A percentile compares a stretch with the other conserved stretches of the same genome.
Conservation (phyloP, 139 green algal species). For the Chlamydomonas asymmetrica region DNA sequence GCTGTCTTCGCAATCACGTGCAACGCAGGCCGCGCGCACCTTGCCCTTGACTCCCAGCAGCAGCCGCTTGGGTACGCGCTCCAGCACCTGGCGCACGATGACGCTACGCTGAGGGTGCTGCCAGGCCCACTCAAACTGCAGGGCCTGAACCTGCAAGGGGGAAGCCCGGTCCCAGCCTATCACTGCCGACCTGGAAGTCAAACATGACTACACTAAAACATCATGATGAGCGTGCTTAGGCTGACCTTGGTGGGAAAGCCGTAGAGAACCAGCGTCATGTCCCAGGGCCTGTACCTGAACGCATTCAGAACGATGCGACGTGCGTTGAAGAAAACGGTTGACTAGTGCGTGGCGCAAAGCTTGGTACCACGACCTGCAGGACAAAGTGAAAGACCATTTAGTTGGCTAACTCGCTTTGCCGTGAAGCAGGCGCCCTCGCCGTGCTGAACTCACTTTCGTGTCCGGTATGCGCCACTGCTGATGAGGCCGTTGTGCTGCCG, state of each 20-base stretch:
- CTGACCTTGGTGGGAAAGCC: constrained; percentile 80
- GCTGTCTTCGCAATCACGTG: not conserved
- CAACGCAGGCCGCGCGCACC: constrained; percentile 36
- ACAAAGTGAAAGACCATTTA: no score
- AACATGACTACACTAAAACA: no score
- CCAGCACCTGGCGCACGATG: constrained; percentile 46
- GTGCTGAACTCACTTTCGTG: constrained; percentile 52
- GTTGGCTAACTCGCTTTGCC: no score
- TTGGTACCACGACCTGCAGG: no score
- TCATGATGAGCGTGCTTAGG: not conserved
- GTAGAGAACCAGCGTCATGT: constrained; percentile 92
- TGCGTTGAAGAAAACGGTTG: no score
- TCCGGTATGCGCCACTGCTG: constrained; percentile 68
- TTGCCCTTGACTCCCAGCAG: constrained; percentile 71
- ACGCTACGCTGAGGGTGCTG: constrained; percentile 81
- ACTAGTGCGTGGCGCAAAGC: no score
- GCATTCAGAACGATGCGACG: no score
- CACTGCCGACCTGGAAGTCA: no score
- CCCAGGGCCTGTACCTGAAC: constrained; percentile 82
- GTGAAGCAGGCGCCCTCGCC: no score
- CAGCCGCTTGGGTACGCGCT: constrained; percentile 36
- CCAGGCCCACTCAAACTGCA: constrained; percentile 98
- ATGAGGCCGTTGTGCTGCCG: constrained; percentile 95
- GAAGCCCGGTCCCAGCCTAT: no score
- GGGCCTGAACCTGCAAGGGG: constrained; percentile 63